A percentile compares a stretch with the other conserved stretches of the same genome.
Evolutionary conservation across 805 yeast genomes (phyloP).

Genomic region (Schwanniomyces sp.): DNA sequence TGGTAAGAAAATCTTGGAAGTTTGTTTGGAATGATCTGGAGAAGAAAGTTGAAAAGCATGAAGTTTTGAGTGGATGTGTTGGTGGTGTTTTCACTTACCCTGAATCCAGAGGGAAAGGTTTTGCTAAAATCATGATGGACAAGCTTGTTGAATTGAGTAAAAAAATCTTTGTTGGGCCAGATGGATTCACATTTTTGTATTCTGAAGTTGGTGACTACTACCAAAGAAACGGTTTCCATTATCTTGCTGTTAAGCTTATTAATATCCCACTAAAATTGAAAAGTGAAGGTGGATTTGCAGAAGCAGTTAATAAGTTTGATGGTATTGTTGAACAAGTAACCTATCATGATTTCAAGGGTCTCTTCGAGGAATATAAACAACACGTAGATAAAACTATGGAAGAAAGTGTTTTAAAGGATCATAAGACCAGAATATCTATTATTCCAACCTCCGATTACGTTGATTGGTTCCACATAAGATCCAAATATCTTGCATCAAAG

Average conservation of each 20-base stretch:
- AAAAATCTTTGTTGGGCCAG: constrained; percentile 20
- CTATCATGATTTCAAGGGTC: constrained; percentile 29
- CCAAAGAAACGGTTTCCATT: constrained; percentile 34
- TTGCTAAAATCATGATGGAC: constrained; percentile 40
- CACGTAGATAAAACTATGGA: constrained; percentile 18
- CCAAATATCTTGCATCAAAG: constrained; percentile 28
- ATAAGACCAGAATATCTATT: constrained; percentile 28
- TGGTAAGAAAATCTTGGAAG: constrained; percentile 29
- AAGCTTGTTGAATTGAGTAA: constrained; percentile 27
- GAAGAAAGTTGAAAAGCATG: constrained; percentile 13
- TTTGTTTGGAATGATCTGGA: constrained; percentile 13
- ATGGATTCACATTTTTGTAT: constrained; percentile 38
- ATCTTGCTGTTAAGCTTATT: constrained; percentile 34
- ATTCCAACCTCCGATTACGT: constrained; percentile 24
- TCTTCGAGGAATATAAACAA: constrained; percentile 18
- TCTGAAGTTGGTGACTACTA: constrained; percentile 47
- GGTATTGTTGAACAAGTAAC: constrained; percentile 14
- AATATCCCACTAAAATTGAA: constrained; percentile 15
- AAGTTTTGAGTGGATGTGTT: constrained; percentile 33
- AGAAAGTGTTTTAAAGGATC: constrained; percentile 24
- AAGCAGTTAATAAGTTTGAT: constrained; percentile 1
- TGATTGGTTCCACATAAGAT: constrained; percentile 45
- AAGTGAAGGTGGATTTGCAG: constrained; percentile 1
- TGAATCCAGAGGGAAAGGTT: constrained; percentile 36
- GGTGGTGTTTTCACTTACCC: constrained; percentile 44